A percentile compares a stretch with the other conserved stretches of the same genome.
Evolutionary conservation across 2,329 filamentous ascomycete genomes (phyloP).

Genomic region (Talaromyces sp.): DNA sequence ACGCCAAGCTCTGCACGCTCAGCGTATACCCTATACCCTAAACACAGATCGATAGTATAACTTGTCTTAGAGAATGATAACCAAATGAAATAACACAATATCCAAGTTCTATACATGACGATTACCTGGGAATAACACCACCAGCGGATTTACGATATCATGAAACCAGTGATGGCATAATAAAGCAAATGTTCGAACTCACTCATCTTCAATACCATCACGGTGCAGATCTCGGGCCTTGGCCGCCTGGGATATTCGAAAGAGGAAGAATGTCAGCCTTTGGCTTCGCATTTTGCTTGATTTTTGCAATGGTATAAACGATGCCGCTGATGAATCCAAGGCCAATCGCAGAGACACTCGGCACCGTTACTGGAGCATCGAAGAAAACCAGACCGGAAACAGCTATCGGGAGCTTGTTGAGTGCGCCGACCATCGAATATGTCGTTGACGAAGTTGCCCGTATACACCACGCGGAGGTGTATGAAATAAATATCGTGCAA

Average conservation of each 20-base stretch:
- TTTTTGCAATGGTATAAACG: conserved; percentile 82
- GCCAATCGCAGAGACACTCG: conserved; percentile 83
- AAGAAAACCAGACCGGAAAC: conserved; percentile 92
- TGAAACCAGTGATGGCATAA: not conserved
- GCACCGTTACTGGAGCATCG: conserved; percentile 84
- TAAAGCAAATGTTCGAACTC: not conserved
- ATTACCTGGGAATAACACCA: not conserved
- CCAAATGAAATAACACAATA: not conserved
- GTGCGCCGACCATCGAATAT: conserved; percentile 95
- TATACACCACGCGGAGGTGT: conserved; percentile 97
- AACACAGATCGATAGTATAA: not conserved
- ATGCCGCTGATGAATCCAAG: conserved; percentile 89
- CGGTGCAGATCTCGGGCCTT: not conserved
- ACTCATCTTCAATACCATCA: not conserved
- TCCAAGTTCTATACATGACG: not conserved
- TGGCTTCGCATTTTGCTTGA: conserved; percentile 66
- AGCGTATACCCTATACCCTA: not conserved
- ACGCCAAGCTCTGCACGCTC: not conserved
- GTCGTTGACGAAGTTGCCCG: conserved; percentile 95
- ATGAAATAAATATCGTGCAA: conserved; percentile 93
- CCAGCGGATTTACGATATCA: not conserved
- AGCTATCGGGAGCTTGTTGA: conserved; percentile 97
- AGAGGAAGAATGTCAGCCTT: conserved; percentile 63
- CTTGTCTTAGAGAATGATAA: not conserved
- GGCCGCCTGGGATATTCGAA: not conserved